Base-by-base conservation (phyloP, 1,284 basidiomycete species). In the Ustilago xerochloae region DNA sequence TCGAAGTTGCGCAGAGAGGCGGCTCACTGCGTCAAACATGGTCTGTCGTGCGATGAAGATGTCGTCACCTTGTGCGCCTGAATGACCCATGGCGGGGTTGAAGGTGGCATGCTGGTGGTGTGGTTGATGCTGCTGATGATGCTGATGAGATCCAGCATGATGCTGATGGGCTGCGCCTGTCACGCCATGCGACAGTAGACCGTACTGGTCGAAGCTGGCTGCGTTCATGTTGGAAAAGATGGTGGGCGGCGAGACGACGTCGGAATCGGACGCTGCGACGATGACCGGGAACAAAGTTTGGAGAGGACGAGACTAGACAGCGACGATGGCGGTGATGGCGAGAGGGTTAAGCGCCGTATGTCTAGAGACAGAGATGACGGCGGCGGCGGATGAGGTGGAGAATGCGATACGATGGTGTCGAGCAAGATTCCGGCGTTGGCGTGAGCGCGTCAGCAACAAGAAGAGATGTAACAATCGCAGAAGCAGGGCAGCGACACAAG, bases 1-100 rank as follows among this genome's bases (percentile, higher is more conserved):
- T 4, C 78, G 68, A 28, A 79, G 56, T 43, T 74, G 71, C 12
- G 55, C 63, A 30, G 78, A 78, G 16, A 78, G 65, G 9, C 71
- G 75, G 52, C 69, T 72, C 22, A 77, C 65, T 35, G 72, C 57
- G 18, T 76, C 72, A 50, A 78, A 67, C 73, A 78, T 76, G 18
- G 59, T 63, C 52, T 75, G 72, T 46, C 72, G 51, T 33, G 72
- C 72, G 26, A 75, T 70, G 33, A 70, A 75, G 26, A 75, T 75
- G 38, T 75, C 72, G 30, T 75, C 72, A 50, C 63, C 56, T 57
- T 70, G 67, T 10, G 53, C 62, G 13, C 63, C 67, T 6, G 66
- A 35, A 29, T 75, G 72, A 12, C 60, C 50, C 46, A 75, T 36
- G 22, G 67, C 67, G 35, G 68, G 62, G 49, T 75, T 75, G 67